A percentile compares a stretch with the other conserved stretches of the same genome.
phyloP scores from a whole-genome alignment of 179 eudicot genomes.

The Actinidia arguta region DNA sequence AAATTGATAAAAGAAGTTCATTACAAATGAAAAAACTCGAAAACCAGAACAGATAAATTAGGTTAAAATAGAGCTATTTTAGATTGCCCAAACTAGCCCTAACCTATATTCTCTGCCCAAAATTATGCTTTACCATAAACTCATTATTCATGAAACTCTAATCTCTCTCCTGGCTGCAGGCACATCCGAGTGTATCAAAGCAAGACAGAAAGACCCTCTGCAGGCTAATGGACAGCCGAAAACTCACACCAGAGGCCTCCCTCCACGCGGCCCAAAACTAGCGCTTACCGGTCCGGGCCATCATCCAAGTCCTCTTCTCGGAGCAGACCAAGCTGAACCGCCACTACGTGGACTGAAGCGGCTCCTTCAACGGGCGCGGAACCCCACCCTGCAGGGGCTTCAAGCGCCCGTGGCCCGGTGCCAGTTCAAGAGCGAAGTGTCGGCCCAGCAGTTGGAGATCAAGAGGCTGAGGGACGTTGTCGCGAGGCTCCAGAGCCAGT shows the following conservation, averaged over 20 bases:
- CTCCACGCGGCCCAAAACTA: conserved; percentile 87
- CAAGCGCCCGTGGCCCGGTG: conserved; percentile 47
- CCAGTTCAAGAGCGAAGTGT: conserved; percentile 57
- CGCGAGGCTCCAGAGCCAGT: conserved; percentile 61
- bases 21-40: too few species aligned
- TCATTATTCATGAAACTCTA: neutral
- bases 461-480: conserved; percentile 70
- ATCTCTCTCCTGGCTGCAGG: conserved; percentile 40
- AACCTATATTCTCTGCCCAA: too few species aligned
- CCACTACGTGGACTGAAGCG: conserved; percentile 67
- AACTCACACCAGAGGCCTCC: conserved; percentile 83
- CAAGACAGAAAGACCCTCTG: conserved; percentile 73
- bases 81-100: too few species aligned
- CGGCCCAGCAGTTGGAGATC: conserved; percentile 59
- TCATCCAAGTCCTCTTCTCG: conserved; percentile 77
- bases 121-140: neutral
- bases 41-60: too few species aligned
- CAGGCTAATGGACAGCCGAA: conserved; percentile 65
- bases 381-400: conserved; percentile 40
- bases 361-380: conserved; percentile 49
- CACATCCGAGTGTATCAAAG: conserved; percentile 69
- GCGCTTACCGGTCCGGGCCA: conserved; percentile 75
- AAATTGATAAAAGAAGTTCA: too few species aligned
- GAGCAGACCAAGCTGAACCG: conserved; percentile 69
- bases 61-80: too few species aligned